phyloP scores from a whole-genome alignment of 2,329 filamentous ascomycete genomes.

The Ophiostoma perfectum region DNA sequence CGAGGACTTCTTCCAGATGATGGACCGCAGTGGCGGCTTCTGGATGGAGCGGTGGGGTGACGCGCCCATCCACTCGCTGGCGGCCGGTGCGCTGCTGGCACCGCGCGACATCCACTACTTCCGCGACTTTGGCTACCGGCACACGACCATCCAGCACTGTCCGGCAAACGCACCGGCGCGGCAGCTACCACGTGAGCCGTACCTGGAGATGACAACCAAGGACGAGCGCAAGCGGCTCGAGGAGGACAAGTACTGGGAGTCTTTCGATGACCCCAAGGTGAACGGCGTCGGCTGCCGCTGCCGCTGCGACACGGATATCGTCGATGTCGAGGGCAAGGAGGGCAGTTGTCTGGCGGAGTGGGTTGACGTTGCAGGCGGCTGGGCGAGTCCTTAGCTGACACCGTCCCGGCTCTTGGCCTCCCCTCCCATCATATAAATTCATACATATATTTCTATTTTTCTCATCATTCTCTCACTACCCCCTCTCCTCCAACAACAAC shows the following conservation, averaged over 20 bases:
- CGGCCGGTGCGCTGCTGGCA: constrained; percentile 78
- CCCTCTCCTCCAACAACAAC: background rate
- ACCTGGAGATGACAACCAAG: constrained; percentile 70
- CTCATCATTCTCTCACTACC: background rate
- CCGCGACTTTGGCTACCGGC: constrained; percentile 95
- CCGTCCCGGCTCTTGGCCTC: too few species aligned
- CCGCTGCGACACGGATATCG: constrained; percentile 93
- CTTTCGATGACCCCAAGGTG: constrained; percentile 79
- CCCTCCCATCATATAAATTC: background rate
- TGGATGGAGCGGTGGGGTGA: constrained; percentile 99
- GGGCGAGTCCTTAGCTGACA: constrained; percentile 48
- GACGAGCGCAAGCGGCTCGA: constrained; percentile 80
- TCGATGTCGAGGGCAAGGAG: constrained; percentile 95
- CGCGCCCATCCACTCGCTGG: constrained; percentile 94
- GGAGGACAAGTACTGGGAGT: constrained; percentile 95
- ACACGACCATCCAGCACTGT: constrained; percentile 98
- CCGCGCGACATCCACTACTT: constrained; percentile 93
- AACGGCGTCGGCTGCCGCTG: constrained; percentile 96
- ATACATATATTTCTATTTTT: constrained; percentile 6
- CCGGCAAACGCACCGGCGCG: constrained; percentile 88
- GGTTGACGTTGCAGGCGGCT: constrained; percentile 95
- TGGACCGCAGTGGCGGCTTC: constrained; percentile 96
- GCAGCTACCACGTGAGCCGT: constrained; percentile 75
- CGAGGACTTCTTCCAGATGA: constrained; percentile 97
- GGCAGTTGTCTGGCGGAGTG: constrained; percentile 92